Base-by-base conservation (phyloP, 345 rosid species). In the Ceriops zippeliana region DNA sequence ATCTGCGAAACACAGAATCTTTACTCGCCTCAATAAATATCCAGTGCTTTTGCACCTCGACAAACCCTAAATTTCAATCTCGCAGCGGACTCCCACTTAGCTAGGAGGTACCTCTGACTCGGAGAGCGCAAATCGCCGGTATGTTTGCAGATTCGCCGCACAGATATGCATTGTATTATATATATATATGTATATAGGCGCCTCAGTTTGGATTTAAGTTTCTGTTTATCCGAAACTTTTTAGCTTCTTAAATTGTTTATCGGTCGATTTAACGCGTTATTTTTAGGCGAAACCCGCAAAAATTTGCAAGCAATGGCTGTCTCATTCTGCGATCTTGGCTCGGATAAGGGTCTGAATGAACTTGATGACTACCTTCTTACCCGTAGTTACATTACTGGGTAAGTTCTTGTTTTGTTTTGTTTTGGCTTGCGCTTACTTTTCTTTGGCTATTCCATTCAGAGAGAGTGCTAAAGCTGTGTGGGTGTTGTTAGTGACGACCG, bases 351-450 rank as follows among this genome's bases (percentile, higher is more conserved):
- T 35, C 78, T 92, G 84, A 90, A 92, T 86, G 88, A 90, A 66
- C 92, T 92, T 47, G 91, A 92, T 42, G 91, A 80, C n/a, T 85
- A 85, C 78, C 96, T 92, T 34, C 92, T 92, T 62, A 77, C 95
- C 58, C 96, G 92, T 69, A 90, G 96, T 73, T 92, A 92, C 79
- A 84, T 89, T 51, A 82, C 86, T 58, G 97, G 97, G 97, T 91
- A 67, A 15, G 84, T 76, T 49, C 31, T 42, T 2, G 5, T 2
- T 27, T 34, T 22, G 7, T 42, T 1, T 37, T 7, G 1, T n/a
- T 34, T 26, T 16, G 6, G 15, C 32, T 11, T 27, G 30, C 0
- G 17, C 27, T 28, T 58, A 0, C 5, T 42, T 3, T 20, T 7
- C 27, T 28, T n/a, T 22, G 21, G 4, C 9, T 27, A 30, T 53